A percentile compares a stretch with the other conserved stretches of the same genome.
Evolutionary conservation across 768 basidiomycete species (phyloP).

Genomic region (Mycena rebaudengoi): DNA sequence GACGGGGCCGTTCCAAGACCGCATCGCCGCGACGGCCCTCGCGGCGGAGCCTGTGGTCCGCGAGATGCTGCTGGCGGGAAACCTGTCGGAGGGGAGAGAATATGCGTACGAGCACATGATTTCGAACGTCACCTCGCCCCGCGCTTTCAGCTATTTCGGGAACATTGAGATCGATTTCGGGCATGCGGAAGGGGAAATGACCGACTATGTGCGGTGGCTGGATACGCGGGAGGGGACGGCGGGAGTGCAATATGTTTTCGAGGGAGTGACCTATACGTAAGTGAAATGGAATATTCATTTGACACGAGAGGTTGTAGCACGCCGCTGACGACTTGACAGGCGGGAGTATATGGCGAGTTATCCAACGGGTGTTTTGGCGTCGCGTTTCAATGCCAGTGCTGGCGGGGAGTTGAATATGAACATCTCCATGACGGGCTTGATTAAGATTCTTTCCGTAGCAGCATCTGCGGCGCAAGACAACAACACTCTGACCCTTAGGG

Average conservation of each 20-base stretch:
- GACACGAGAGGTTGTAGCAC: neutral
- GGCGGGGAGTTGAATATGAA: slow-evolving; percentile 9
- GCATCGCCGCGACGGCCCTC: slow-evolving; percentile 4
- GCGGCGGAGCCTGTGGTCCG: slow-evolving; percentile 5
- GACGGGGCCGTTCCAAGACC: slow-evolving; percentile 8
- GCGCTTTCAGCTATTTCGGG: slow-evolving; percentile 9
- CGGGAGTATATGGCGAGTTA: slow-evolving; percentile 12
- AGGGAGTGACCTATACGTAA: slow-evolving; percentile 6
- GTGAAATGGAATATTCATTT: neutral
- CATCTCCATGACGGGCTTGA: slow-evolving; percentile 6
- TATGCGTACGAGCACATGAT: slow-evolving; percentile 10
- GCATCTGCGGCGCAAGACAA: slow-evolving; percentile 4
- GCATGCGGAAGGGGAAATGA: neutral
- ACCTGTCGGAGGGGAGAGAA: slow-evolving; percentile 10
- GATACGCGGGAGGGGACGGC: slow-evolving; percentile 7
- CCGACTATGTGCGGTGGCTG: slow-evolving; percentile 12
- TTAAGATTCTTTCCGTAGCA: neutral
- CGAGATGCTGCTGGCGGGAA: slow-evolving; percentile 10
- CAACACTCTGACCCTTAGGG: slow-evolving; percentile 7
- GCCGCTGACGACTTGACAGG: neutral
- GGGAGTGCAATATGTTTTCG: slow-evolving; percentile 6
- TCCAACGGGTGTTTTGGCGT: slow-evolving; percentile 7
- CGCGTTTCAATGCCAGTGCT: slow-evolving; percentile 9
- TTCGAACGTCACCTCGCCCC: slow-evolving; percentile 7
- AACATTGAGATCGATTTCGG: slow-evolving; percentile 12